Evolutionary conservation across 75 land plant species (phyloP).

Genomic region (Selaginella tamariscina): DNA sequence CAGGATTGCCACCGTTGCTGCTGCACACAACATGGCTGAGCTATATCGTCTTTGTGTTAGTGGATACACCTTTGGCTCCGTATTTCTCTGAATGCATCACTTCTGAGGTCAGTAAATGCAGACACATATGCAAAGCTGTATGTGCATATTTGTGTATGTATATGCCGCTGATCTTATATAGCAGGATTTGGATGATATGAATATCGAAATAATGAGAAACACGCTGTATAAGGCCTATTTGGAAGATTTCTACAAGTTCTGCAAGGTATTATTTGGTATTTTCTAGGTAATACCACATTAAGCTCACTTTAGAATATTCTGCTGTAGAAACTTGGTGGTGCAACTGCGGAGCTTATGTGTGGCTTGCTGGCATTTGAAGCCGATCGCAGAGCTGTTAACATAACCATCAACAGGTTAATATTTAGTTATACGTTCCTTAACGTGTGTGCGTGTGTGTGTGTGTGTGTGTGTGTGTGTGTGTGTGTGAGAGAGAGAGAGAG

Average conservation of each 20-base stretch:
- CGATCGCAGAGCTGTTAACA: conserved; percentile 9
- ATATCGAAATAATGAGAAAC: conserved; percentile 17
- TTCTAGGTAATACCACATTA: background rate
- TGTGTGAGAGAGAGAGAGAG: background rate
- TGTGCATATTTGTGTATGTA: background rate
- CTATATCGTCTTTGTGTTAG: conserved; percentile 91
- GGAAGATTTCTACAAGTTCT: conserved; percentile 19
- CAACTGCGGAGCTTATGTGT: conserved; percentile 10
- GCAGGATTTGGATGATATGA: conserved; percentile 22
- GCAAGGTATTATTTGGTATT: conserved; percentile 9
- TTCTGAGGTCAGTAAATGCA: conserved; percentile 82
- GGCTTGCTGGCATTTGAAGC: conserved; percentile 8
- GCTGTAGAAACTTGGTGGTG: conserved; percentile 3
- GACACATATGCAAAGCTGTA: too few relatives aligned
- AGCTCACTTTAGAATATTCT: background rate
- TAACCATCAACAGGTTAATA: conserved; percentile 12
- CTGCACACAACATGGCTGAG: conserved; percentile 98
- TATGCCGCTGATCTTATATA: background rate
- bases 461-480: background rate
- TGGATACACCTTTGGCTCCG: conserved; percentile 98
- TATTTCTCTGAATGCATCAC: conserved; percentile 98
- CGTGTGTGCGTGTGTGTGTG: too few relatives aligned
- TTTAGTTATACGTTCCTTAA: too few relatives aligned
- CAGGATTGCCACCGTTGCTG: conserved; percentile 97
- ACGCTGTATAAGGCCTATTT: conserved; percentile 19